These are phyloP conservation scores for Podospora bellae-mahoneyi DNA, from an alignment of 495 filamentous ascomycete species.

Conservation along the genomic window DNA sequence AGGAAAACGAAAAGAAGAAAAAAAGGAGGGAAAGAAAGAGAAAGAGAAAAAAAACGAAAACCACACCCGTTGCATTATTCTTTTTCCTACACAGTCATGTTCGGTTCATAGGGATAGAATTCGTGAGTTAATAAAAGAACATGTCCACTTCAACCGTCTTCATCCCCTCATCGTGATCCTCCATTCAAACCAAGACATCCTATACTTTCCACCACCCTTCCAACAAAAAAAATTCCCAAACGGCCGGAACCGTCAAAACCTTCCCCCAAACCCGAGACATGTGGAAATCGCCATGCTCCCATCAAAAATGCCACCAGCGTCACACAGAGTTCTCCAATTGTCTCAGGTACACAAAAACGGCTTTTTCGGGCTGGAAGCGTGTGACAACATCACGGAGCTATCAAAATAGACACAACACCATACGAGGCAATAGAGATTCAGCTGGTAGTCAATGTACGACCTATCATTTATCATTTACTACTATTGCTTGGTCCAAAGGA, in stretches of 20 bases:
- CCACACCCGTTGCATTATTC: too few species aligned
- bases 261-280: not conserved
- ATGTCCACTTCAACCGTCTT: too few species aligned
- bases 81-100: too few species aligned
- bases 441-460: not conserved
- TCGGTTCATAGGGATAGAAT: too few species aligned
- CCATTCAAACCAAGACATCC: not conserved
- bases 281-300: not conserved
- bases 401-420: slow-evolving; percentile 1
- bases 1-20: too few species aligned
- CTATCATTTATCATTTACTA: not conserved
- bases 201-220: not conserved
- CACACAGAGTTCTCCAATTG: not conserved
- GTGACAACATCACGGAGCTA: not conserved
- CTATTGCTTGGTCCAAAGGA: not conserved
- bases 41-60: too few species aligned
- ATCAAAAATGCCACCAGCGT: too few species aligned
- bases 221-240: not conserved
- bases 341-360: not conserved
- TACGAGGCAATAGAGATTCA: not conserved
- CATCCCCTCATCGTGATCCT: too few species aligned
- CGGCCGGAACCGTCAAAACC: slow-evolving; percentile 8
- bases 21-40: too few species aligned
- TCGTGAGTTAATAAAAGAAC: too few species aligned
- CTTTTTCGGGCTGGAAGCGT: not conserved